phyloP scores from a whole-genome alignment of 306 rosid species.

The Mimosa bimucronata region DNA sequence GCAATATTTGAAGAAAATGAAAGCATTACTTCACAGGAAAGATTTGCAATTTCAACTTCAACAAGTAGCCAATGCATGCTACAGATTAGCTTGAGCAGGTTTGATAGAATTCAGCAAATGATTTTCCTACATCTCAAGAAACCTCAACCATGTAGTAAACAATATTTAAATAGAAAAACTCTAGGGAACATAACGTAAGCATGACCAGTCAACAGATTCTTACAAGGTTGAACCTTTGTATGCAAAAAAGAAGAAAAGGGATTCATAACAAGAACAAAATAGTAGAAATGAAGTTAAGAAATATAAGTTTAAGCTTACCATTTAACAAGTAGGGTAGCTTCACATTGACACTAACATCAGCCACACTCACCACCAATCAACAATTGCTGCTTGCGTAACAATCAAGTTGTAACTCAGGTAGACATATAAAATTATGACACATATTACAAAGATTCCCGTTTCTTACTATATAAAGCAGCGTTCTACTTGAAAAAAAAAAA shows the following conservation, averaged over 20 bases:
- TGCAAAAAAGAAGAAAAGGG: conserved; percentile 6
- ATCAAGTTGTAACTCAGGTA: too few species aligned
- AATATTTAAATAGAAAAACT: conserved; percentile 16
- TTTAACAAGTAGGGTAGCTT: conserved; percentile 36
- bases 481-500: too few species aligned
- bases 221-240: conserved; percentile 7
- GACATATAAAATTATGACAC: too few species aligned
- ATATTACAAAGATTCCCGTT: too few species aligned
- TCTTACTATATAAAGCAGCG: too few species aligned
- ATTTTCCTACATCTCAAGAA: conserved; percentile 12
- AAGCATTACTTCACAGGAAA: too few species aligned
- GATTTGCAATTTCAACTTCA: too few species aligned
- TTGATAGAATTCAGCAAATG: too few species aligned
- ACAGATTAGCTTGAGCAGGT: too few species aligned
- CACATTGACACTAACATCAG: conserved; percentile 40
- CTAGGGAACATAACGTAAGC: conserved; percentile 12
- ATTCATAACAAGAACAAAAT: background rate
- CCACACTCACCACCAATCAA: conserved; percentile 44
- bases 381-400: too few species aligned
- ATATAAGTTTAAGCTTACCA: conserved; percentile 34
- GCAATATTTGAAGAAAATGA: too few species aligned
- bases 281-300: conserved; percentile 7
- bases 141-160: conserved; percentile 20
- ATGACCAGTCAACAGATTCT: conserved; percentile 18
- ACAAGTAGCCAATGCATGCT: too few species aligned